Base-by-base conservation (phyloP, 2,329 filamentous ascomycete genomes). In the Hymenoscyphus linearis region DNA sequence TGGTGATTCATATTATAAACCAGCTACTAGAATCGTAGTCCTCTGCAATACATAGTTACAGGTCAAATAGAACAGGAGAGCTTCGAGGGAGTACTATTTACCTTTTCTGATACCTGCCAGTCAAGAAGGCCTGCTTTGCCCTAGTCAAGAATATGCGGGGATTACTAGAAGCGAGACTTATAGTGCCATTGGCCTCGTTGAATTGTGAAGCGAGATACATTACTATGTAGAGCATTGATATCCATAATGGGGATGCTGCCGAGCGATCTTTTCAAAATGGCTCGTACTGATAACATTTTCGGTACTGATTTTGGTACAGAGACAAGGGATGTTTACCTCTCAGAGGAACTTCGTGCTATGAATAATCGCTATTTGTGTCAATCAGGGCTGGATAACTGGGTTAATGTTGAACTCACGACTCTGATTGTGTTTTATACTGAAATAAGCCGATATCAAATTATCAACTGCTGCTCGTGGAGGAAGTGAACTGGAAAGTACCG, bases 1-100 rank as follows among this genome's bases (percentile, higher is more conserved):
- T 74, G 37, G 77, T 74, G 2, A 81, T 76, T 3, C 78, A 77
- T 0, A 76, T 78, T 12, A 84, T 72, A 37, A 84, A 68, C 67
- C 82, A 85, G 69, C 78, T 80, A 65, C 78, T 78, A 72, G 79
- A 80, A 69, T 83, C 81, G 26, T 76, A 76, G 13, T 76, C 75
- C 14, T 79, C 76, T 69, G 80, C 55, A 78, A 73, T 26, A 83
- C 64, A 65, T 83, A 83, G 62, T 82, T 76, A 2, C 78, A 76
- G 66, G 83, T 79, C 18, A 78, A 72, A 61, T 81, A 82, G 25
- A 83, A 71, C 12, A 83, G 64, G 58, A 83, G 76, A 3, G 81
- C 78, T 47, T 79, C 78, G 25, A 83, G 71, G 1, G 80, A 83
- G 47, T 72, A 74, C 10, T 74, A 69, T 18, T 74, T 77, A 0